These are phyloP conservation scores for Beauveria rudraprayagi DNA, from an alignment of 2,329 filamentous ascomycete genomes.

Conservation along the genomic window DNA sequence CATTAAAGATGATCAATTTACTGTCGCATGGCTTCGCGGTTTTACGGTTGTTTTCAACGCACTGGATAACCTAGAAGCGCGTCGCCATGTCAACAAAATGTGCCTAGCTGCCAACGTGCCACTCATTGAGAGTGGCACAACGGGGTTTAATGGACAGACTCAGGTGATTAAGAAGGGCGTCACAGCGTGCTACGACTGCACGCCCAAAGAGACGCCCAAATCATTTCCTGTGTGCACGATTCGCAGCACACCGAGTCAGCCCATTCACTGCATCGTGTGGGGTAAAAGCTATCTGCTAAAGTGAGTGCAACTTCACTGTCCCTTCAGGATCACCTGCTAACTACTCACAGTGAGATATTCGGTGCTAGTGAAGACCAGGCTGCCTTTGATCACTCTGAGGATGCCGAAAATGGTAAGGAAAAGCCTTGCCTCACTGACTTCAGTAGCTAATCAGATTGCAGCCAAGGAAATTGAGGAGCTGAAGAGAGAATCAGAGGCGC, in stretches of 20 bases:
- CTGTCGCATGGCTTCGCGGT: slow-evolving; percentile 74
- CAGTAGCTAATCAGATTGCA: slow-evolving; percentile 16
- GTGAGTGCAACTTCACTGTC: slow-evolving; percentile 21
- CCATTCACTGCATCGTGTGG: slow-evolving; percentile 99
- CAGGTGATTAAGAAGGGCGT: slow-evolving; percentile 89
- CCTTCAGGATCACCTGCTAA: not conserved
- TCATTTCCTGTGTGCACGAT: slow-evolving; percentile 96
- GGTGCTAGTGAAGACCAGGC: slow-evolving; percentile 83
- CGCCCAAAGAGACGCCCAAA: slow-evolving; percentile 80
- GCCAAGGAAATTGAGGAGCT: slow-evolving; percentile 81
- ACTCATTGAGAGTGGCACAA: slow-evolving; percentile 92
- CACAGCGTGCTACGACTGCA: slow-evolving; percentile 96
- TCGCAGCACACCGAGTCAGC: slow-evolving; percentile 87
- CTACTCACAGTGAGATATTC: slow-evolving; percentile 60
- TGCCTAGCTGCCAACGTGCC: slow-evolving; percentile 86
- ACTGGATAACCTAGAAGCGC: slow-evolving; percentile 87
- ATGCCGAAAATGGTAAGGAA: slow-evolving; percentile 64
- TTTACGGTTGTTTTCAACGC: slow-evolving; percentile 94
- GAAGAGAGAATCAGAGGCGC: slow-evolving; percentile 70
- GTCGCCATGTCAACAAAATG: slow-evolving; percentile 96
- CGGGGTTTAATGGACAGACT: slow-evolving; percentile 94
- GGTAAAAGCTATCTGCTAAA: slow-evolving; percentile 93
- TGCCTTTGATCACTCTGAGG: slow-evolving; percentile 69
- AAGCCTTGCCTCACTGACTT: slow-evolving; percentile 11
- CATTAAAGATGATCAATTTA: slow-evolving; percentile 85